Conservation (phyloP, 495 filamentous ascomycete genomes). For the Xylaria acuta region DNA sequence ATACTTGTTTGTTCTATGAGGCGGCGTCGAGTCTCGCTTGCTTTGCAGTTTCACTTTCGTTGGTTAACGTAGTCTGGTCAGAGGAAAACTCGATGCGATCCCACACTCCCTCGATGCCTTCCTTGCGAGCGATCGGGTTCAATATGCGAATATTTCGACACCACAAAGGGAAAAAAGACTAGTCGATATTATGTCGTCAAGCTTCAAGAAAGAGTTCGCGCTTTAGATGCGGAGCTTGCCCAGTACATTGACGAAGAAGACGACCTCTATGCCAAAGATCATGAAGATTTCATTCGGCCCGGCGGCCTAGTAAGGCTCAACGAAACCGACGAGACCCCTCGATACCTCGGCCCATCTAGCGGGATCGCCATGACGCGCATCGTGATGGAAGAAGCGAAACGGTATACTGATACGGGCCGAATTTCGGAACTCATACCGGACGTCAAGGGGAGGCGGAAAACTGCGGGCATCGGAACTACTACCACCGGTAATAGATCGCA, state of each 20-base stretch:
- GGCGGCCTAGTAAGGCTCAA: constrained; percentile 81
- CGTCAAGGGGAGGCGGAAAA: constrained; percentile 46
- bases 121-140: constrained; percentile 91
- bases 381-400: constrained; percentile 93
- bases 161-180: constrained; percentile 76
- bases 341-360: constrained; percentile 89
- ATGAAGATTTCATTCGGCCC: constrained; percentile 81
- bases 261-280: constrained; percentile 59
- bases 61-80: constrained; percentile 41
- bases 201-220: constrained; percentile 80
- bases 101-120: constrained; percentile 85
- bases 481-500: constrained; percentile 36
- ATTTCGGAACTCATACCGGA: constrained; percentile 89
- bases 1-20: background rate
- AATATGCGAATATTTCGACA: constrained; percentile 91
- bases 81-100: constrained; percentile 95
- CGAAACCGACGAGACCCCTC: constrained; percentile 78
- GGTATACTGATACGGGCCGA: constrained; percentile 79
- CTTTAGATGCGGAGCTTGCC: constrained; percentile 75
- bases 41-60: background rate
- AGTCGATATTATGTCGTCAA: constrained; percentile 86
- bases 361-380: constrained; percentile 92
- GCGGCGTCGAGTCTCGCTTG: background rate
- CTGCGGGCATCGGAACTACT: constrained; percentile 1
- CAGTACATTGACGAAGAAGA: constrained; percentile 69